Evolutionary conservation across 2,329 filamentous ascomycete species (phyloP).

Genomic region (Cyanodermella asteris): DNA sequence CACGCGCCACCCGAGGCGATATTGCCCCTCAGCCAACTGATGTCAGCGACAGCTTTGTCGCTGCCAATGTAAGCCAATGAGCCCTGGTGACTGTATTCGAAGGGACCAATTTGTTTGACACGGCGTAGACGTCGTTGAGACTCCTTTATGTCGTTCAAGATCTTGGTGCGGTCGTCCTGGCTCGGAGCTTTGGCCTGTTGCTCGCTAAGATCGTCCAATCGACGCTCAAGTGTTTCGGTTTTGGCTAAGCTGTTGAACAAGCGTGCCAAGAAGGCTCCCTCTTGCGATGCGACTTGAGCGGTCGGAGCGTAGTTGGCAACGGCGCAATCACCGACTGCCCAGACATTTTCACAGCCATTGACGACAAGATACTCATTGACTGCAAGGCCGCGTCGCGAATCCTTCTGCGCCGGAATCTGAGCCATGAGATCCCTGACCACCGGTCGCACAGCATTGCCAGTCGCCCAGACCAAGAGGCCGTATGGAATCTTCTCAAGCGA

Average conservation of each 20-base stretch:
- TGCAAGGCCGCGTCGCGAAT: constrained; percentile 79
- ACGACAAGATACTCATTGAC: constrained; percentile 99
- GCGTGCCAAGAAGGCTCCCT: constrained; percentile 81
- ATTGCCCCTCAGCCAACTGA: constrained; percentile 94
- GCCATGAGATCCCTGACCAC: constrained; percentile 79
- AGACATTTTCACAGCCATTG: constrained; percentile 89
- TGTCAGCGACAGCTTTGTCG: constrained; percentile 92
- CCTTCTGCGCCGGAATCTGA: constrained; percentile 83
- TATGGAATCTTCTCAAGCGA: constrained; percentile 65
- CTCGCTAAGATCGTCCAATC: constrained; percentile 47
- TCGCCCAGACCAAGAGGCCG: constrained; percentile 93
- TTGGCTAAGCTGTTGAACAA: constrained; percentile 99
- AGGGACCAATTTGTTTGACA: constrained; percentile 87
- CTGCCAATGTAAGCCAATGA: constrained; percentile 93
- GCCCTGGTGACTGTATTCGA: constrained; percentile 96
- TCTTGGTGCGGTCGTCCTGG: constrained; percentile 32
- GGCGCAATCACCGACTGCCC: constrained; percentile 93
- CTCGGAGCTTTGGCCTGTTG: constrained; percentile 45
- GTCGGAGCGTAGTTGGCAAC: constrained; percentile 95
- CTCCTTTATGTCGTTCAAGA: constrained; percentile 58
- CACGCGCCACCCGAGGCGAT: constrained; percentile 79
- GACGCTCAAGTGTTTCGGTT: constrained; percentile 59
- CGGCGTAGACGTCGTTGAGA: constrained; percentile 71
- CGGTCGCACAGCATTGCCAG: constrained; percentile 79
- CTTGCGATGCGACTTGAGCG: constrained; percentile 87